Evolutionary conservation across 139 green algal genomes (phyloP).

Genomic region (Pleodorina starrii): DNA sequence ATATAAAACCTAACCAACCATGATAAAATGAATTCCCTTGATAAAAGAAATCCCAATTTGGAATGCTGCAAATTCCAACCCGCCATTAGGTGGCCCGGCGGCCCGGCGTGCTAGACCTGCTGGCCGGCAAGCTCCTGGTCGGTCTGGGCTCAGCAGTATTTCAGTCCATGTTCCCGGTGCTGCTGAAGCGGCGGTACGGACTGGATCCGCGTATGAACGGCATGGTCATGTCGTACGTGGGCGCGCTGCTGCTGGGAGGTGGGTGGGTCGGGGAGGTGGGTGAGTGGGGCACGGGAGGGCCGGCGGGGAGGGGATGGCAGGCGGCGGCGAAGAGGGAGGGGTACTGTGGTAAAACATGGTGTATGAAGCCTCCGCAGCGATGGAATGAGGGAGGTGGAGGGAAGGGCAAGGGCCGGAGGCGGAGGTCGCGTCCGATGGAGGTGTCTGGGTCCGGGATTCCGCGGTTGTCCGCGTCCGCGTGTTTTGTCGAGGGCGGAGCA

Average conservation of each 20-base stretch:
- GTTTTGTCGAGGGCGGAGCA: too few species aligned
- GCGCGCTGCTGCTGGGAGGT: slow-evolving; percentile 31
- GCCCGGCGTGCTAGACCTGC: slow-evolving; percentile 36
- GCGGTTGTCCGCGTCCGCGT: too few species aligned
- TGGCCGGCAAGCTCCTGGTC: slow-evolving; percentile 44
- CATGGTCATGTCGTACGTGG: slow-evolving; percentile 51
- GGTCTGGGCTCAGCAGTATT: slow-evolving; percentile 45
- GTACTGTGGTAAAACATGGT: too few species aligned
- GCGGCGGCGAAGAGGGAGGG: too few species aligned
- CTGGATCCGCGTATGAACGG: slow-evolving; percentile 46
- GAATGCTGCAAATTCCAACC: not conserved
- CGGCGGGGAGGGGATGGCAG: too few species aligned
- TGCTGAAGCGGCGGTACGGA: slow-evolving; percentile 53
- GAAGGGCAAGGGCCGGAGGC: too few species aligned
- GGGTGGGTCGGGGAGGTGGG: too few species aligned
- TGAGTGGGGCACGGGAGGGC: too few species aligned
- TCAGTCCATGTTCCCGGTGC: slow-evolving; percentile 54
- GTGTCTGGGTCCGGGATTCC: too few species aligned
- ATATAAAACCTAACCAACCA: not conserved
- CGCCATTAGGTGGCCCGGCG: slow-evolving; percentile 22
- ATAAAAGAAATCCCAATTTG: not conserved
- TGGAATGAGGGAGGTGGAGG: too few species aligned
- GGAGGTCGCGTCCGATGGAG: too few species aligned
- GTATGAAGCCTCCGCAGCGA: too few species aligned
- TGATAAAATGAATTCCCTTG: not conserved